Evolutionary conservation across 345 rosid species (phyloP), one percentile per base, ranked within the genome.

Genomic region (Citrus mangshanensis): DNA sequence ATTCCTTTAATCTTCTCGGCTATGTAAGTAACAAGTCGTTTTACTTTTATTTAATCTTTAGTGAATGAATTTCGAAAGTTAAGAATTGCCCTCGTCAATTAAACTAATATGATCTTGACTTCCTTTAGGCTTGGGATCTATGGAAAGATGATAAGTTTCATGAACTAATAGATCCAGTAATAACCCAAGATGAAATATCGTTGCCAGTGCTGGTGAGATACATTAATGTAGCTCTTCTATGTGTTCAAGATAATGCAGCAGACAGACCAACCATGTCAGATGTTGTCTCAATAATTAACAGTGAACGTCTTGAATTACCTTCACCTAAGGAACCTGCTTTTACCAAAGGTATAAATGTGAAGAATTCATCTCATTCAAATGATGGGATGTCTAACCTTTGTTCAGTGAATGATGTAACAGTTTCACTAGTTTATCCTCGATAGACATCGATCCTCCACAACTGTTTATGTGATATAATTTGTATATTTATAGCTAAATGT

Each of bases 1-100:
- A 83, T 42, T 79, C 75, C 22, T 77, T 72, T 63, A 74, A 79
- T 66, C 83, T 82, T 80, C 76, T 84, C 4, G 76, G 82, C 27
- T 68, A 77, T 54, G 83, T 76, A 70, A 79, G 85, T 77, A 18
- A 30, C 58, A 12, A 4, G 8, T 0, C 5, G 12, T 38, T 16
- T 0, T 56, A 4, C 7, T 38, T 68, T 68, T 68, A 5, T 55
- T 3, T 46, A 3, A 46, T 46, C 51, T 13, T 46, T 22, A 49
- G 5, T 38, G 30, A 68, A 4, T 37, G 54, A 19, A 22, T 38
- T n/a, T 1, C 3, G 1, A 25, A 30, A 25, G 9, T 32, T 32
- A 32, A 63, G 9, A 30, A 28, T 30, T 65, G 1, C 13, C 2
- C 2, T 6, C 18, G 5, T 70, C 3, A 49, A 18, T 70, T 25